A percentile compares a stretch with the other conserved stretches of the same genome.
Conservation (phyloP, 2,329 filamentous ascomycete genomes). For the Exophiala dermatitidis region DNA sequence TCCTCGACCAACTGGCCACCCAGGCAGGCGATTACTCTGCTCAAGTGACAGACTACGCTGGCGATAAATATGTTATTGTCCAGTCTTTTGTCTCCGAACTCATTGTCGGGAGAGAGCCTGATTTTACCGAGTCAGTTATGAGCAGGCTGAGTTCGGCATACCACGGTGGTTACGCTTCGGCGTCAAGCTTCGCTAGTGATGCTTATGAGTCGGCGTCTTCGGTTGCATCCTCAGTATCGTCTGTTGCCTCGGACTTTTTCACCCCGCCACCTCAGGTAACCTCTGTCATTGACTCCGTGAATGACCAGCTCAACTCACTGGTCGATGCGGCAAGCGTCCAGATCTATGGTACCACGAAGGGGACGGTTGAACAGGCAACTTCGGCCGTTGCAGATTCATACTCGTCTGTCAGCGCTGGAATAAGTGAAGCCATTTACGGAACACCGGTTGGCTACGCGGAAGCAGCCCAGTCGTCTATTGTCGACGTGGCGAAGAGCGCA, state of each 20-base stretch:
- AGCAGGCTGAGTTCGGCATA: constrained; percentile 65
- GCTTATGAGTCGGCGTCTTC: constrained; percentile 37
- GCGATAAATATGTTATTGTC: constrained; percentile 61
- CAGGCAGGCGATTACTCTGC: constrained; percentile 44
- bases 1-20: constrained; percentile 16
- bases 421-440: constrained; percentile 51
- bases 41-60: constrained; percentile 55
- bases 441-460: constrained; percentile 47
- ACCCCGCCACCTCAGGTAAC: constrained; percentile 54
- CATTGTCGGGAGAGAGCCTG: constrained; percentile 67
- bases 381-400: constrained; percentile 49
- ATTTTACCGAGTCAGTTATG: constrained; percentile 74
- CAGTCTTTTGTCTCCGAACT: constrained; percentile 69
- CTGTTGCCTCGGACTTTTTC: constrained; percentile 32
- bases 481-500: constrained; percentile 49
- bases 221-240: constrained; percentile 31
- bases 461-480: constrained; percentile 47
- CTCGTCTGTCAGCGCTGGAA: constrained; percentile 38
- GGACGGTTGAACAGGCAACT: constrained; percentile 48
- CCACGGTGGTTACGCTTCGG: constrained; percentile 53
- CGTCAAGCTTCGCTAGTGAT: constrained; percentile 47
- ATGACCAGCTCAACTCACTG: constrained; percentile 50
- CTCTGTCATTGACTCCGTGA: constrained; percentile 51
- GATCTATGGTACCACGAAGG: constrained; percentile 51
- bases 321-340: constrained; percentile 53